Evolutionary conservation across 192 early-diverging fungal species (phyloP).

Genomic region (Gaertneriomyces sp.): DNA sequence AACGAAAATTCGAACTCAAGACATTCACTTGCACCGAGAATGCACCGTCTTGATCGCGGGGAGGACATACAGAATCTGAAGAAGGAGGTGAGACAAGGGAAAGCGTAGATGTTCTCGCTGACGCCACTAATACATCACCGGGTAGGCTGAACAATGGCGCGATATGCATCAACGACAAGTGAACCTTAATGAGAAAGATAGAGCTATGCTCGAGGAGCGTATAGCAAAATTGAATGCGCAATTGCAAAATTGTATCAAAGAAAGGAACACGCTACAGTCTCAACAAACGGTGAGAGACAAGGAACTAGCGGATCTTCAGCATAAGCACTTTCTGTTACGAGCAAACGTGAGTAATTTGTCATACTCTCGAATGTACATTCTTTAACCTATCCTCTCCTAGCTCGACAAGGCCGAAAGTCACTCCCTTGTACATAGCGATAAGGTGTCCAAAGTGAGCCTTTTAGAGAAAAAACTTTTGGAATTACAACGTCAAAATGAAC

Average conservation of each 20-base stretch:
- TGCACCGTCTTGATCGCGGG: neutral
- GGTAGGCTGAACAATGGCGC: constrained; percentile 21
- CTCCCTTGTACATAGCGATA: constrained; percentile 16
- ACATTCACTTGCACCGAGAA: too few relatives aligned
- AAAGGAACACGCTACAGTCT: constrained; percentile 26
- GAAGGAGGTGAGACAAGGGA: constrained; percentile 19
- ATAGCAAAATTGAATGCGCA: constrained; percentile 1
- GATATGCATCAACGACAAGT: constrained; percentile 20
- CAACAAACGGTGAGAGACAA: constrained; percentile 16
- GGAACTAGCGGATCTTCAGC: constrained; percentile 19
- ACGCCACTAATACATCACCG: neutral
- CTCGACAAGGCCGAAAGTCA: constrained; percentile 30
- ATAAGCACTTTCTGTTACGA: neutral
- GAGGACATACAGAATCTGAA: constrained; percentile 25
- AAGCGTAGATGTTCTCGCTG: neutral
- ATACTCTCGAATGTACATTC: neutral
- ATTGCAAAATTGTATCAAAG: constrained; percentile 18
- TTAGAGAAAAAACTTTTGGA: constrained; percentile 23
- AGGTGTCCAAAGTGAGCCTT: neutral
- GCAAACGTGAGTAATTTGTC: neutral
- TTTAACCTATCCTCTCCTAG: neutral
- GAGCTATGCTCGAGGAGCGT: constrained; percentile 9
- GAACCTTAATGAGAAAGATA: constrained; percentile 16
- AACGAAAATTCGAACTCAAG: neutral
- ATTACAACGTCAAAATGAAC: constrained; percentile 4